Evolutionary conservation across 306 rosid species (phyloP).

Genomic region (Abrus pulchellus): DNA sequence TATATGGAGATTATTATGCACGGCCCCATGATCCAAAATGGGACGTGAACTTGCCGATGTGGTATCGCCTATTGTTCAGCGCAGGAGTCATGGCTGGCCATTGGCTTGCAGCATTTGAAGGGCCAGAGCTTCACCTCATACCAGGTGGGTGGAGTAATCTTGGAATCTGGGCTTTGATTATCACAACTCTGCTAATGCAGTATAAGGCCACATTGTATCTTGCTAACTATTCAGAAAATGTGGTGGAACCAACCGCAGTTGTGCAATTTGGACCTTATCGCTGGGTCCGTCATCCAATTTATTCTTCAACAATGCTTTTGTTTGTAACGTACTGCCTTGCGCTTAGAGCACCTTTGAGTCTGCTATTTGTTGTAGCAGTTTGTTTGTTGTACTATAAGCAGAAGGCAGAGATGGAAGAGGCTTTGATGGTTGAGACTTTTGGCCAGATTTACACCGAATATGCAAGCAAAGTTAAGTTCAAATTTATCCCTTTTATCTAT

Average conservation of each 20-base stretch:
- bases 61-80: constrained; percentile 74
- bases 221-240: constrained; percentile 90
- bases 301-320: constrained; percentile 78
- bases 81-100: constrained; percentile 77
- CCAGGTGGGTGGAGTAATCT: constrained; percentile 80
- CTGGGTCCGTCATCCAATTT: constrained; percentile 93
- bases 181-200: constrained; percentile 74
- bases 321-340: constrained; percentile 77
- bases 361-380: constrained; percentile 68
- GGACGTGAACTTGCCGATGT: constrained; percentile 73
- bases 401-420: constrained; percentile 89
- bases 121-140: constrained; percentile 84
- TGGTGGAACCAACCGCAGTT: constrained; percentile 88
- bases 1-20: constrained; percentile 81
- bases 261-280: constrained; percentile 97
- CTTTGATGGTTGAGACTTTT: constrained; percentile 89
- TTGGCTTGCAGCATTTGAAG: constrained; percentile 97
- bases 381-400: constrained; percentile 81
- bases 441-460: constrained; percentile 76
- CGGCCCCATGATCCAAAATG: constrained; percentile 90
- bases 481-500: constrained; percentile 84
- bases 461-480: constrained; percentile 80
- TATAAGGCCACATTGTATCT: constrained; percentile 86
- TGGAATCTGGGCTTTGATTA: constrained; percentile 73
- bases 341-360: constrained; percentile 81